These are phyloP conservation scores for Aspergillus texensis DNA, from an alignment of 2,329 filamentous ascomycete genomes.

Conservation along the genomic window DNA sequence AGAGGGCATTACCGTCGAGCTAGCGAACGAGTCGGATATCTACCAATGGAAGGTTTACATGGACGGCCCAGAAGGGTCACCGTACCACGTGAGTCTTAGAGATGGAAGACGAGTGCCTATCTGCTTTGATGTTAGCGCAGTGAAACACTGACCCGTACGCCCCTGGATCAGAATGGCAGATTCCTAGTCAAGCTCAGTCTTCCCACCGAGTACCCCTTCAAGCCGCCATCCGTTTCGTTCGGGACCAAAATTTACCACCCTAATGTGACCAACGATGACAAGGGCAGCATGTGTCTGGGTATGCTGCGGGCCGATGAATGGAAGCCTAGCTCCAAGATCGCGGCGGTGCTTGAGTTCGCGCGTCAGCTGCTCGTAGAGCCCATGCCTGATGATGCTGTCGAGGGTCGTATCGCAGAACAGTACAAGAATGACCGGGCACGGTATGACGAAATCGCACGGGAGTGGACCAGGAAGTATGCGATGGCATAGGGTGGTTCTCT, in stretches of 20 bases:
- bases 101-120: slow-evolving; percentile 3
- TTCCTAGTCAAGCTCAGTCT: slow-evolving; percentile 75
- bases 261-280: slow-evolving; percentile 85
- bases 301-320: slow-evolving; percentile 84
- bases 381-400: slow-evolving; percentile 86
- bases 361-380: slow-evolving; percentile 75
- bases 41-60: slow-evolving; percentile 70
- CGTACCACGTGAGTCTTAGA: slow-evolving; percentile 59
- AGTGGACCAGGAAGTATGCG: slow-evolving; percentile 77
- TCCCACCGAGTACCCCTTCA: slow-evolving; percentile 85
- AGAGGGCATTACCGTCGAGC: slow-evolving; percentile 57
- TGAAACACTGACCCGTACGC: slow-evolving; percentile 1
- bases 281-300: slow-evolving; percentile 82
- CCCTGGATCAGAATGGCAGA: slow-evolving; percentile 60
- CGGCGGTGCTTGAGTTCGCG: slow-evolving; percentile 75
- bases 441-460: slow-evolving; percentile 74
- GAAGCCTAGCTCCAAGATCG: slow-evolving; percentile 83
- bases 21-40: slow-evolving; percentile 66
- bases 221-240: slow-evolving; percentile 78
- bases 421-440: slow-evolving; percentile 67
- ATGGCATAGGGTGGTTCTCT: slow-evolving; percentile 25
- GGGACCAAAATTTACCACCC: slow-evolving; percentile 92
- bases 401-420: slow-evolving; percentile 82
- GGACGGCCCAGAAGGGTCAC: slow-evolving; percentile 66
- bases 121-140: background rate